Conservation (phyloP, 352 stramenopile species). For the Phytophthora podocarpi region DNA sequence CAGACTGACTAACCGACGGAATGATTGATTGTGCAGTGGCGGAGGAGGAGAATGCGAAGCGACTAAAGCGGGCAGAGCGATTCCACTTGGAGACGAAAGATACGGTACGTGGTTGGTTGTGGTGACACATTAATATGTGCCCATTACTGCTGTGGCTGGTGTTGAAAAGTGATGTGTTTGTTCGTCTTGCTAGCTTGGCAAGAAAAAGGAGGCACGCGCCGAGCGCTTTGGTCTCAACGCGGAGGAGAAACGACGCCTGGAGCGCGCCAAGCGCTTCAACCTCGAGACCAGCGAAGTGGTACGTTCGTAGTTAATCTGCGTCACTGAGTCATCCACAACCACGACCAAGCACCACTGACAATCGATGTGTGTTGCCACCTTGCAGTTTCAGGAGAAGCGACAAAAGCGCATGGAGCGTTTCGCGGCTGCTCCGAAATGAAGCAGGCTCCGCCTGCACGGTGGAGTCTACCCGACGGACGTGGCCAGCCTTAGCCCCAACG, state of each 20-base stretch:
- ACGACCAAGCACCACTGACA: conserved; percentile 8
- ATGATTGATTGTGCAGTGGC: conserved; percentile 21
- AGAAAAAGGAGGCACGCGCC: conserved; percentile 80
- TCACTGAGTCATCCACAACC: conserved; percentile 4
- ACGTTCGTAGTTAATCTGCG: conserved; percentile 22
- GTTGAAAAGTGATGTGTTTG: conserved; percentile 8
- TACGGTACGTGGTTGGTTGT: conserved; percentile 44
- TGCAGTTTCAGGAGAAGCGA: conserved; percentile 77
- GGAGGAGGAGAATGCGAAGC: conserved; percentile 66
- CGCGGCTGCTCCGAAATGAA: conserved; percentile 33
- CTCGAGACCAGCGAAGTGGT: conserved; percentile 84
- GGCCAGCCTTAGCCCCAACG: conserved; percentile 14
- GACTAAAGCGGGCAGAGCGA: conserved; percentile 75
- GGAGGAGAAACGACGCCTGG: conserved; percentile 79
- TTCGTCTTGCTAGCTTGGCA: conserved; percentile 56
- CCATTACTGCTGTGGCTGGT: conserved; percentile 10
- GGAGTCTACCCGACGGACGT: conserved; percentile 2
- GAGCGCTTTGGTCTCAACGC: conserved; percentile 86
- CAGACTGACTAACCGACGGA: conserved; percentile 1
- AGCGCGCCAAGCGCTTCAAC: conserved; percentile 85
- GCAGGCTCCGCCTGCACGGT: no score
- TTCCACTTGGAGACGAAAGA: conserved; percentile 83
- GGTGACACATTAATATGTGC: not conserved
- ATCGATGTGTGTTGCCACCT: conserved; percentile 3
- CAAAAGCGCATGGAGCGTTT: conserved; percentile 79